Percentiles rank a stretch among this genome's conserved stretches.
phyloP scores from a whole-genome alignment of 768 basidiomycete genomes.

The Mycena chlorophos region DNA sequence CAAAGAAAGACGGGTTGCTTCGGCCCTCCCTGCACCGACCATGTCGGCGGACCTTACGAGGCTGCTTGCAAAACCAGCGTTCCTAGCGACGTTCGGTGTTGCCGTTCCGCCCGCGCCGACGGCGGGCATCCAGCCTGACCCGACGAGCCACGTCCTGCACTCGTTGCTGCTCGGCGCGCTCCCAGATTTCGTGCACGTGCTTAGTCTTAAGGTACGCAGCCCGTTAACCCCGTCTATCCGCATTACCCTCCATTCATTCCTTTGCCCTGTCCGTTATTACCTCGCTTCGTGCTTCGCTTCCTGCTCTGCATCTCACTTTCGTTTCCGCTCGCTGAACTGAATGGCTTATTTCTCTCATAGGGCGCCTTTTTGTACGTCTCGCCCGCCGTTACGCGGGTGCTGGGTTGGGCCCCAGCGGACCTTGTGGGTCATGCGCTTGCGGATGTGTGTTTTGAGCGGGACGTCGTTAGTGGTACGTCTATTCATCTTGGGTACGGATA shows the following conservation, averaged over 20 bases:
- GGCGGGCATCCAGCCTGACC: constrained; percentile 22
- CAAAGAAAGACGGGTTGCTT: neutral
- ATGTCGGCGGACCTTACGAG: constrained; percentile 5
- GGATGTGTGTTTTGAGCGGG: constrained; percentile 86
- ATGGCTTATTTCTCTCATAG: constrained; percentile 52
- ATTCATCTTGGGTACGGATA: too few species aligned
- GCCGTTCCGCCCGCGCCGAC: constrained; percentile 16
- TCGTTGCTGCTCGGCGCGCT: constrained; percentile 59
- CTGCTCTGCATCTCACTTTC: too few species aligned
- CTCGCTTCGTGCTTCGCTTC: too few species aligned
- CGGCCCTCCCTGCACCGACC: constrained; percentile 8
- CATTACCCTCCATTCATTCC: too few species aligned
- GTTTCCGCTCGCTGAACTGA: neutral
- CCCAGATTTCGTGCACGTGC: constrained; percentile 85
- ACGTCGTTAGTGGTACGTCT: constrained; percentile 55
- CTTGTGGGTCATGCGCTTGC: constrained; percentile 76
- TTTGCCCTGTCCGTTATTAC: too few species aligned
- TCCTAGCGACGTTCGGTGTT: constrained; percentile 13
- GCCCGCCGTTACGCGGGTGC: constrained; percentile 70
- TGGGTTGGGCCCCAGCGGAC: constrained; percentile 86
- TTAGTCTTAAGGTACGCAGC: constrained; percentile 33
- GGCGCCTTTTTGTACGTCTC: constrained; percentile 92
- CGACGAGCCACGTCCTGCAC: constrained; percentile 51
- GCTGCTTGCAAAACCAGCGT: neutral
- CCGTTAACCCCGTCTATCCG: neutral